phyloP scores from a whole-genome alignment of 2,329 filamentous ascomycete genomes.

The Chaetomium globosum region DNA sequence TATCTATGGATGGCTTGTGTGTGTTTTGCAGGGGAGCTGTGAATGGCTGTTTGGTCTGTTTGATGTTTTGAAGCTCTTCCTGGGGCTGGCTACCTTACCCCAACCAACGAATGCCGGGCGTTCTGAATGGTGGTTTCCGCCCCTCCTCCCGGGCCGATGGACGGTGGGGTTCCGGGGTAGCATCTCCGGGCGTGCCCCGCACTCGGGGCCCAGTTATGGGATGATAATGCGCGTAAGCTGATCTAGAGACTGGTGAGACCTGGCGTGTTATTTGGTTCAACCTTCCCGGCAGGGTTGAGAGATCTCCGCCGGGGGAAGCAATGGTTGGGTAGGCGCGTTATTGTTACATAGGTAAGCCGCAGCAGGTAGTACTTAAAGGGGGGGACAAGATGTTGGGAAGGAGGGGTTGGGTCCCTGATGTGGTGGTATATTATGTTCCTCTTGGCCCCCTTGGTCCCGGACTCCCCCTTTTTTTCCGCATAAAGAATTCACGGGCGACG shows the following conservation, averaged over 20 bases:
- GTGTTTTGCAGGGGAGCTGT: background rate
- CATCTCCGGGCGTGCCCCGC: background rate
- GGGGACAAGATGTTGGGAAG: slow-evolving; percentile 1
- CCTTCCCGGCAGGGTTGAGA: background rate
- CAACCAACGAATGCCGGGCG: too few relatives aligned
- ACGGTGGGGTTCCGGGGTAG: background rate
- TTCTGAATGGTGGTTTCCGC: too few relatives aligned
- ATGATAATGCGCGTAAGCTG: background rate
- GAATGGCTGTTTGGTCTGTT: background rate
- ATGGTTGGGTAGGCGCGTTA: background rate
- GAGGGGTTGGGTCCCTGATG: background rate
- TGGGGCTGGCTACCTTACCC: too few relatives aligned
- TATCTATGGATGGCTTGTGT: background rate
- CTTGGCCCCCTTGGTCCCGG: too few relatives aligned
- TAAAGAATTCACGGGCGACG: too few relatives aligned
- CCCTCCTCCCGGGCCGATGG: background rate
- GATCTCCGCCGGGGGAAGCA: background rate
- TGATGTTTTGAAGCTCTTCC: background rate
- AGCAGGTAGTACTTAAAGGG: background rate
- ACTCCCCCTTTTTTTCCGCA: too few relatives aligned
- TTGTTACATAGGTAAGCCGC: background rate
- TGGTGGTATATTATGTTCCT: background rate
- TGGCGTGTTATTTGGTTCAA: background rate
- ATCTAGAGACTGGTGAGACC: too few relatives aligned
- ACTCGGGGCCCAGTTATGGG: background rate